phyloP scores from a whole-genome alignment of 306 rosid genomes.

The Sindora glabra region DNA sequence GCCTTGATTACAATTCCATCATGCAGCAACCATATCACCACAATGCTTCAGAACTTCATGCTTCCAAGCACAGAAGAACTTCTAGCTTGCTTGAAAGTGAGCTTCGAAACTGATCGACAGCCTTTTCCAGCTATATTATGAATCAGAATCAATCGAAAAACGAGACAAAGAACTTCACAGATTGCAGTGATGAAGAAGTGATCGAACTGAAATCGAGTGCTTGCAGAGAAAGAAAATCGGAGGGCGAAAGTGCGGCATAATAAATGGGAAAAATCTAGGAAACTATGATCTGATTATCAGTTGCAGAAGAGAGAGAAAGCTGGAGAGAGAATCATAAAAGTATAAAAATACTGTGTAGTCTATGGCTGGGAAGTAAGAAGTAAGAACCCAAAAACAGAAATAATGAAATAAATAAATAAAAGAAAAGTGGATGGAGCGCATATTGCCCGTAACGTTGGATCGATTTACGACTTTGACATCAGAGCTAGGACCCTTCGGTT shows the following conservation, averaged over 20 bases:
- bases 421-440: not conserved
- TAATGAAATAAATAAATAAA: constrained; percentile 11
- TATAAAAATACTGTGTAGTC: constrained; percentile 15
- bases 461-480: constrained; percentile 17
- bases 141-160: constrained; percentile 31
- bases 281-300: constrained; percentile 59
- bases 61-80: not conserved
- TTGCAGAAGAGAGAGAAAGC: constrained; percentile 45
- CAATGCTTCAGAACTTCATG: constrained; percentile 24
- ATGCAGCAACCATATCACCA: constrained; percentile 9
- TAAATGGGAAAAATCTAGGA: constrained; percentile 45
- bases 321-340: constrained; percentile 19
- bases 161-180: constrained; percentile 10
- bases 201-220: constrained; percentile 26
- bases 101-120: constrained; percentile 5
- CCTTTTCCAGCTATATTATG: constrained; percentile 15
- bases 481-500: too few relatives aligned
- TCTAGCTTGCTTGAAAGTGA: not conserved
- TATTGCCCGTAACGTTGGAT: not conserved
- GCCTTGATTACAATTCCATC: constrained; percentile 26
- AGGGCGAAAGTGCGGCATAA: constrained; percentile 46
- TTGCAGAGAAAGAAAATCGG: constrained; percentile 29
- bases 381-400: constrained; percentile 22
- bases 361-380: constrained; percentile 32
- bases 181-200: constrained; percentile 38